A percentile compares a stretch with the other conserved stretches of the same genome.
Evolutionary conservation across 805 yeast genomes (phyloP).

Genomic region (Schizosaccharomyces cryophilus): DNA sequence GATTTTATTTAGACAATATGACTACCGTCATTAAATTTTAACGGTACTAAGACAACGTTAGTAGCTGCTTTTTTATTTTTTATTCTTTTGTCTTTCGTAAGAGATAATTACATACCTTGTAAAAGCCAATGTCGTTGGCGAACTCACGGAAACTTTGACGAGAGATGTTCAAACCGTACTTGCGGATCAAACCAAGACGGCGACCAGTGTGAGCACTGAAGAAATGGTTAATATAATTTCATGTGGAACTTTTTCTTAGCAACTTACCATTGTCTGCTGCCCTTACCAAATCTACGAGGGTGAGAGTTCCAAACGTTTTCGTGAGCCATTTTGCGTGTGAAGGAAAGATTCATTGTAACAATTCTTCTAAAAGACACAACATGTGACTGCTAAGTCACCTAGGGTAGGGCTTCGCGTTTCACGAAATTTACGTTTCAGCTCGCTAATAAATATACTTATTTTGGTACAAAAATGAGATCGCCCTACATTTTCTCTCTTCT

Average conservation of each 20-base stretch:
- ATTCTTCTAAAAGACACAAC: background rate
- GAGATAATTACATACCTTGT: constrained; percentile 26
- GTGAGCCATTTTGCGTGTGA: constrained; percentile 1
- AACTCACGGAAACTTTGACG: constrained; percentile 99
- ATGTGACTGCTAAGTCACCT: background rate
- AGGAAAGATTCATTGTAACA: background rate
- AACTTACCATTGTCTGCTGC: constrained; percentile 78
- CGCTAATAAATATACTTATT: background rate
- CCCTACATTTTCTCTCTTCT: no score
- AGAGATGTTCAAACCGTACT: constrained; percentile 97
- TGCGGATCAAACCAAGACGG: constrained; percentile 90
- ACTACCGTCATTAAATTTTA: background rate
- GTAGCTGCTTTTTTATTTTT: no score
- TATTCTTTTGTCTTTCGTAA: no score
- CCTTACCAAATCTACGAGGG: constrained; percentile 99
- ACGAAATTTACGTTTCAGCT: background rate
- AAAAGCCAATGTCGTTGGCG: constrained; percentile 96
- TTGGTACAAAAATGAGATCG: no score
- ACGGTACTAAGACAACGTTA: background rate
- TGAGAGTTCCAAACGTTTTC: constrained; percentile 94
- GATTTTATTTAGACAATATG: no score
- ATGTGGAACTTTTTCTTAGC: background rate
- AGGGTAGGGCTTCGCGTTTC: background rate
- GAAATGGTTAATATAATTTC: constrained; percentile 18
- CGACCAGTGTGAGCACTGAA: constrained; percentile 40